These are phyloP conservation scores for Yamadazyma dendronema DNA, from an alignment of 1,139 yeast species.

Conservation along the genomic window DNA sequence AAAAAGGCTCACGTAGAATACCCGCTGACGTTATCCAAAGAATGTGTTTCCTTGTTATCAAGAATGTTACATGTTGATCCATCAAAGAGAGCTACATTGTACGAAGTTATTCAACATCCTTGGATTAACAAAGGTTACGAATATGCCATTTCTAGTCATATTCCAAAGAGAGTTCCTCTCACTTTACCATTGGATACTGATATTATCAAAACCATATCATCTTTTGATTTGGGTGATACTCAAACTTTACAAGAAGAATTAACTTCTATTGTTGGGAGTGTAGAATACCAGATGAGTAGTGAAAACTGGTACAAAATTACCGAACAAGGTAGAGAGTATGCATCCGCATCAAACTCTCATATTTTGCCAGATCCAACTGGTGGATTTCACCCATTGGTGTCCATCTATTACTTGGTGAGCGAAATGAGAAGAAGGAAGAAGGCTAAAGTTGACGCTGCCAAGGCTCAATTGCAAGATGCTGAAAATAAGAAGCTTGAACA, in stretches of 20 bases:
- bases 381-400: slow-evolving; percentile 85
- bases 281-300: slow-evolving; percentile 64
- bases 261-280: slow-evolving; percentile 57
- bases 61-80: slow-evolving; percentile 95
- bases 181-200: slow-evolving; percentile 68
- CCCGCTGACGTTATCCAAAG: slow-evolving; percentile 77
- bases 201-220: slow-evolving; percentile 72
- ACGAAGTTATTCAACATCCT: slow-evolving; percentile 82
- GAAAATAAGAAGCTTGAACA: slow-evolving; percentile 18
- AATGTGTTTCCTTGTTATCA: slow-evolving; percentile 78
- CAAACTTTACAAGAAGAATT: slow-evolving; percentile 58
- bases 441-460: slow-evolving; percentile 51
- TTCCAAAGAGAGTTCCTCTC: slow-evolving; percentile 78
- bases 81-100: slow-evolving; percentile 69
- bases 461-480: slow-evolving; percentile 24
- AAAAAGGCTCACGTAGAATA: slow-evolving; percentile 91
- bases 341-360: slow-evolving; percentile 38
- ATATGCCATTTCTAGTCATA: slow-evolving; percentile 62
- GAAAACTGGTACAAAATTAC: slow-evolving; percentile 60
- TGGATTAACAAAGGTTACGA: slow-evolving; percentile 95
- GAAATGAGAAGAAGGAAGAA: slow-evolving; percentile 76
- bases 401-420: slow-evolving; percentile 80
- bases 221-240: slow-evolving; percentile 76
- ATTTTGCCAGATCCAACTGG: slow-evolving; percentile 74
- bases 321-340: slow-evolving; percentile 42